phyloP scores from a whole-genome alignment of 2,329 filamentous ascomycete genomes.

The Pyrenochaeta sp. region DNA sequence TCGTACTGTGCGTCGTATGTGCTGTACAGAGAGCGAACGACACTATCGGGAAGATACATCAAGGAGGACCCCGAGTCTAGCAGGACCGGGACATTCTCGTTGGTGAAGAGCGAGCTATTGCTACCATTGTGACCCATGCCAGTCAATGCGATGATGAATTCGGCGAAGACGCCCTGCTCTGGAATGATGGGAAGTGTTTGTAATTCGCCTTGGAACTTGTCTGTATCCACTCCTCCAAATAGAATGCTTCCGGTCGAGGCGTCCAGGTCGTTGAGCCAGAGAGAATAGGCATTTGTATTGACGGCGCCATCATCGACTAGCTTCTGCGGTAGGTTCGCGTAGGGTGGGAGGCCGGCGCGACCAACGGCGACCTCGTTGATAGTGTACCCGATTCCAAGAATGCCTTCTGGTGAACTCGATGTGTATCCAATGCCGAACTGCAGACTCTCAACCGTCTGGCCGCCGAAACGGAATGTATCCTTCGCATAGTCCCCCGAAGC shows the following conservation, averaged over 20 bases:
- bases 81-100: conserved; percentile 63
- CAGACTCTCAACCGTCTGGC: conserved; percentile 61
- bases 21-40: conserved; percentile 58
- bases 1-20: conserved; percentile 54
- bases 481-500: conserved; percentile 81
- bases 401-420: conserved; percentile 69
- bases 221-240: conserved; percentile 82
- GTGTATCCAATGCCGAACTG: conserved; percentile 79
- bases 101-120: conserved; percentile 53
- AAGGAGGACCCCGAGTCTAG: conserved; percentile 80
- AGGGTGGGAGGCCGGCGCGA: conserved; percentile 59
- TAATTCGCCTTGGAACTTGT: conserved; percentile 73
- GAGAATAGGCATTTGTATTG: conserved; percentile 70
- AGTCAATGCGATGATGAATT: conserved; percentile 62
- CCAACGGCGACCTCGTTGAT: conserved; percentile 79
- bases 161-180: conserved; percentile 58
- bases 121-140: conserved; percentile 55
- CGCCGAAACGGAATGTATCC: conserved; percentile 72
- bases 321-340: conserved; percentile 70
- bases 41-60: conserved; percentile 71
- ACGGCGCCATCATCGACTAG: conserved; percentile 71
- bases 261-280: conserved; percentile 69
- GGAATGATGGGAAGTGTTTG: conserved; percentile 68
- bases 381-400: conserved; percentile 85
- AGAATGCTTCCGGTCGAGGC: conserved; percentile 75